Percentiles rank a stretch among this genome's conserved stretches.
phyloP scores from a whole-genome alignment of 2,329 filamentous ascomycete genomes.

The Fusarium nisikadoi region DNA sequence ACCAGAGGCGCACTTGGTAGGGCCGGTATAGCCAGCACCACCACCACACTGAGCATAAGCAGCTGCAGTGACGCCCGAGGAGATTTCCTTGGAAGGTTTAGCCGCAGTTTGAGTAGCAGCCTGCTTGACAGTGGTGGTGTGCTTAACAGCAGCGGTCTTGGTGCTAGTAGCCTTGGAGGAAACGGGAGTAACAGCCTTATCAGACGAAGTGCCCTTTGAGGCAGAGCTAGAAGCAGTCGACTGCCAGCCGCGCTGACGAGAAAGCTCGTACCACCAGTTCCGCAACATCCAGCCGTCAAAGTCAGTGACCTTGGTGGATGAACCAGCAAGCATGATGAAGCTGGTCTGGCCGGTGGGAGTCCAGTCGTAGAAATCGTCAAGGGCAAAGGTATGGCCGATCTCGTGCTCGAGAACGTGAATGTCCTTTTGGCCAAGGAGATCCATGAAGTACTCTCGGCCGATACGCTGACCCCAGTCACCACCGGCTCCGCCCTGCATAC shows the following conservation, averaged over 20 bases:
- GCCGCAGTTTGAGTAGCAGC: not conserved
- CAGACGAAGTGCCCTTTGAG: not conserved
- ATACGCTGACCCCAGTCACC: slow-evolving; percentile 61
- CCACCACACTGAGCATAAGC: slow-evolving; percentile 42
- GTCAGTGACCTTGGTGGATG: slow-evolving; percentile 55
- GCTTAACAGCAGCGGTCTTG: not conserved
- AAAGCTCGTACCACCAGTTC: slow-evolving; percentile 57
- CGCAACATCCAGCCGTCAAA: slow-evolving; percentile 62
- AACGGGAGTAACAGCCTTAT: not conserved
- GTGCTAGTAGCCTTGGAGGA: not conserved
- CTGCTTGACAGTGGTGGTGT: not conserved
- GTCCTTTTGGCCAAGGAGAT: slow-evolving; percentile 49
- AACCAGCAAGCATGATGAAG: slow-evolving; percentile 60
- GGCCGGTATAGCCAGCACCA: slow-evolving; percentile 31
- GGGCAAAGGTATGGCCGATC: slow-evolving; percentile 57
- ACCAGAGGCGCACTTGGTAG: slow-evolving; percentile 37
- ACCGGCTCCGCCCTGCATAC: slow-evolving; percentile 56
- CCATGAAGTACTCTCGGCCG: slow-evolving; percentile 56
- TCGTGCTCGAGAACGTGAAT: slow-evolving; percentile 60
- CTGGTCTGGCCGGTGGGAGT: slow-evolving; percentile 53
- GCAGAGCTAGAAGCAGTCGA: not conserved
- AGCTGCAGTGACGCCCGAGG: not conserved
- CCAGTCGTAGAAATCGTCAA: slow-evolving; percentile 57
- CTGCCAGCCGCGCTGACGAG: slow-evolving; percentile 46
- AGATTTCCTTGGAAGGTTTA: not conserved